These are phyloP conservation scores for Aspergillus neoniger DNA, from an alignment of 2,329 filamentous ascomycete species.

Conservation along the genomic window DNA sequence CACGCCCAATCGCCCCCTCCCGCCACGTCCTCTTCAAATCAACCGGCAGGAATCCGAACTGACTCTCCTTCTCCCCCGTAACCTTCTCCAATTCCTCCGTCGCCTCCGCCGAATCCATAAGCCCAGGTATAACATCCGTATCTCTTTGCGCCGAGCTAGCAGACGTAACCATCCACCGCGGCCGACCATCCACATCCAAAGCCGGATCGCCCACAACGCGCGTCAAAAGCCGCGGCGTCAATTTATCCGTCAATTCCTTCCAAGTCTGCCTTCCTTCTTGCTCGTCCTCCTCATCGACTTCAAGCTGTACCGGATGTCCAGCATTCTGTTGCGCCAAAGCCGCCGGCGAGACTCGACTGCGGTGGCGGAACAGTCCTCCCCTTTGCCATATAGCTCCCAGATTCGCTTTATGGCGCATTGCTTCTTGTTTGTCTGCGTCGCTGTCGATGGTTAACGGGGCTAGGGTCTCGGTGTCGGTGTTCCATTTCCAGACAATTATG, in stretches of 20 bases:
- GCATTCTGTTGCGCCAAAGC: constrained; percentile 36
- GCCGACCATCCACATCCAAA: constrained; percentile 41
- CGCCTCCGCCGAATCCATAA: constrained; percentile 38
- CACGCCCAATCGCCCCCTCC: constrained; percentile 60
- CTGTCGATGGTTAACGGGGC: constrained; percentile 31
- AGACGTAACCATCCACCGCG: constrained; percentile 59
- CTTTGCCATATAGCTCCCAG: constrained; percentile 58
- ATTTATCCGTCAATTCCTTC: constrained; percentile 53
- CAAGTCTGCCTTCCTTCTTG: constrained; percentile 55
- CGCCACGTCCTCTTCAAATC: constrained; percentile 65
- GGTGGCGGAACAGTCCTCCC: constrained; percentile 46
- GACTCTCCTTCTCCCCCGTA: constrained; percentile 43
- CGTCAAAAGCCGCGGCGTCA: constrained; percentile 53
- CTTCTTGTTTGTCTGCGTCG: constrained; percentile 48
- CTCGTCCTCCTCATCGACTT: constrained; percentile 29
- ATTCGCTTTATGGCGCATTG: constrained; percentile 57
- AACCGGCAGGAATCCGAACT: constrained; percentile 59
- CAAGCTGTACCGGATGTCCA: constrained; percentile 13
- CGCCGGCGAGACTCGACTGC: constrained; percentile 43
- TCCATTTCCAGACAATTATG: constrained; percentile 60
- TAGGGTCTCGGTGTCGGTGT: constrained; percentile 39
- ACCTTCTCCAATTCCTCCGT: constrained; percentile 22
- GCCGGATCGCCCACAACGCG: constrained; percentile 51
- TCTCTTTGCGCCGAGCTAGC: constrained; percentile 59
- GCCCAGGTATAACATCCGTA: constrained; percentile 61